A percentile compares a stretch with the other conserved stretches of the same genome.
Evolutionary conservation across 2,329 filamentous ascomycete genomes (phyloP).

Genomic region (Penicillium hesseltinei): DNA sequence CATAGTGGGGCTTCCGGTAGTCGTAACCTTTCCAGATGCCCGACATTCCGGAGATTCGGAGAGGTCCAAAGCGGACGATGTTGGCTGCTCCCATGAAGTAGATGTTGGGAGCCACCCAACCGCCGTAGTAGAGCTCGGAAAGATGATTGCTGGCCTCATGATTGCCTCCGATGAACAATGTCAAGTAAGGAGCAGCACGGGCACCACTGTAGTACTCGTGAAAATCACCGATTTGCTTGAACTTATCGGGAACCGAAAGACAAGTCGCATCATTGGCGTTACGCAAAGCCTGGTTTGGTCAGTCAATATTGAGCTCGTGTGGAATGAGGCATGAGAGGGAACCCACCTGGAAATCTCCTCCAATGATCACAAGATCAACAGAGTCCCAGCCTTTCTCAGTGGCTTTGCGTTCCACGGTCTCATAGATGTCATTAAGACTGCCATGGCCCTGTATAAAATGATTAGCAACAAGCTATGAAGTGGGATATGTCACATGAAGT

Average conservation of each 20-base stretch:
- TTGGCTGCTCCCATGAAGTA: constrained; percentile 96
- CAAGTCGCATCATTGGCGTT: constrained; percentile 84
- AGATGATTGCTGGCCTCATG: constrained; percentile 90
- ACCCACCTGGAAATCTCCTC: constrained; percentile 85
- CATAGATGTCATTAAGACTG: constrained; percentile 86
- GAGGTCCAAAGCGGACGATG: constrained; percentile 74
- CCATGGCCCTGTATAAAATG: constrained; percentile 70
- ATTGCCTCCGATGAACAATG: constrained; percentile 90
- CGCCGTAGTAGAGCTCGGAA: constrained; percentile 91
- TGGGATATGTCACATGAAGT: not conserved
- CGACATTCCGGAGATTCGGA: constrained; percentile 85
- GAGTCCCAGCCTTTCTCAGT: constrained; percentile 71
- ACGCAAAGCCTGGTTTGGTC: constrained; percentile 64
- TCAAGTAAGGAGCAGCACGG: constrained; percentile 77
- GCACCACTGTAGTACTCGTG: constrained; percentile 86
- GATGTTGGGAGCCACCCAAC: constrained; percentile 95
- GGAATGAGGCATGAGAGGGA: constrained; percentile 8
- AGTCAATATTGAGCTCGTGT: not conserved
- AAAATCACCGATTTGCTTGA: constrained; percentile 85
- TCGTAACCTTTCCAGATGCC: constrained; percentile 94
- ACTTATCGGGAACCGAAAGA: constrained; percentile 88
- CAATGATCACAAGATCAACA: constrained; percentile 89
- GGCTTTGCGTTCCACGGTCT: constrained; percentile 68
- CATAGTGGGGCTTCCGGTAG: constrained; percentile 78
- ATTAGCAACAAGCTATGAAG: constrained; percentile 8